Conservation (phyloP, 306 rosid species). For the Cicer cuneatum region DNA sequence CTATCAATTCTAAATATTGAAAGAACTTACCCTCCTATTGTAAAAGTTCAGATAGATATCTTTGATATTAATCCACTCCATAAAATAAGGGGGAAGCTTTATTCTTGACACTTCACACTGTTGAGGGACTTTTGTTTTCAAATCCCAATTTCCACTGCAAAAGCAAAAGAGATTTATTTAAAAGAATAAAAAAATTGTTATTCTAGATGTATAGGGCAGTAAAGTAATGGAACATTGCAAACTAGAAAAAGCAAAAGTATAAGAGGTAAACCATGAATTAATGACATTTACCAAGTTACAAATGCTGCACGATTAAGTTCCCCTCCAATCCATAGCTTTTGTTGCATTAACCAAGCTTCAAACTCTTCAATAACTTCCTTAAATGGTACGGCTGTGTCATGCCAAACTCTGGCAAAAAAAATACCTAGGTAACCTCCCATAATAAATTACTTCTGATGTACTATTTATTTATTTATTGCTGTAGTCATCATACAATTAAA, state of each 20-base stretch:
- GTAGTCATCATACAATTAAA: slow-evolving; percentile 2
- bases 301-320: slow-evolving; percentile 76
- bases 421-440: slow-evolving; percentile 23
- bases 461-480: not conserved
- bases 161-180: slow-evolving; percentile 25
- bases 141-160: slow-evolving; percentile 95
- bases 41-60: slow-evolving; percentile 90
- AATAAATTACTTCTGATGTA: not conserved
- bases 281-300: slow-evolving; percentile 71
- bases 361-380: slow-evolving; percentile 78
- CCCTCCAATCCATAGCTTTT: slow-evolving; percentile 68
- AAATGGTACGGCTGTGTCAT: slow-evolving; percentile 86
- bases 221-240: slow-evolving; percentile 1
- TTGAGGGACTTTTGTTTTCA: slow-evolving; percentile 92
- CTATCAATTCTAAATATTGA: not conserved
- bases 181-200: slow-evolving; percentile 14
- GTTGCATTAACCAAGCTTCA: slow-evolving; percentile 78
- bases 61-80: slow-evolving; percentile 95
- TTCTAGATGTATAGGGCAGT: not conserved
- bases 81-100: slow-evolving; percentile 79
- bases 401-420: slow-evolving; percentile 77
- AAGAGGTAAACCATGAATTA: slow-evolving; percentile 25
- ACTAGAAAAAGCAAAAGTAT: slow-evolving; percentile 23
- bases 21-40: slow-evolving; percentile 70
- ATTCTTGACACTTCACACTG: slow-evolving; percentile 84